Base-by-base conservation (phyloP, 306 rosid species). In the Vigna radiata region DNA sequence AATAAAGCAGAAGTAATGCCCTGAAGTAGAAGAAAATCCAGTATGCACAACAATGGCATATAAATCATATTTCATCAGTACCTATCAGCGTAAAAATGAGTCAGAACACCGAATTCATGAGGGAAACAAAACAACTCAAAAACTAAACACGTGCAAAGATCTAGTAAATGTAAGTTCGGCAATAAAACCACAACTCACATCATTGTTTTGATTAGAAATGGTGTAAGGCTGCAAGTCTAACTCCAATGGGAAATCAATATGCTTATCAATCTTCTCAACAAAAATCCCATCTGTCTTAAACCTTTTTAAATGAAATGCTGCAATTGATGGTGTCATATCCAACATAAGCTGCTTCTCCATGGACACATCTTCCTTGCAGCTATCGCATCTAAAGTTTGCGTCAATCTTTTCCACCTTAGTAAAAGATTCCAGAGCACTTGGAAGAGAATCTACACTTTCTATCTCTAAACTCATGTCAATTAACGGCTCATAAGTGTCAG, bases 391-490 rank as follows among this genome's bases (percentile, higher is more conserved):
- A 73, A 95, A 73, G 81, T 70, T 89, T 5, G 79, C 92, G 56
- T 90, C 91, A 55, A 95, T 90, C 63, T 72, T 81, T 72, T 95
- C 97, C 82, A 86, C 88, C 84, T 68, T 92, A 52, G 99, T 95
- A 75, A 95, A 95, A 43, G 96, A 95, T 18, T 84, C 83, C 67
- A 95, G 47, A 36, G 99, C 99, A 81, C 82, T 81, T 25, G 87
- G 75, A 70, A 95, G 92, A 52, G 81, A 72, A 44, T 89, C 91
- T 8, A 83, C 94, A 65, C 85, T 83, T 63, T 89, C 94, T 56
- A 95, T 92, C 88, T 91, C 97, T 81, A 95, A 78, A 72, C 99
- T 95, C 80, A 95, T 62, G 78, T 95, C 99, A 77, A 90, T 85
- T 62, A 89, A 70, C 67, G 97, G 92, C 80, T 95, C 99, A 18